These are phyloP conservation scores for Saturnispora zaruensis DNA, from an alignment of 805 yeast species.

Conservation along the genomic window DNA sequence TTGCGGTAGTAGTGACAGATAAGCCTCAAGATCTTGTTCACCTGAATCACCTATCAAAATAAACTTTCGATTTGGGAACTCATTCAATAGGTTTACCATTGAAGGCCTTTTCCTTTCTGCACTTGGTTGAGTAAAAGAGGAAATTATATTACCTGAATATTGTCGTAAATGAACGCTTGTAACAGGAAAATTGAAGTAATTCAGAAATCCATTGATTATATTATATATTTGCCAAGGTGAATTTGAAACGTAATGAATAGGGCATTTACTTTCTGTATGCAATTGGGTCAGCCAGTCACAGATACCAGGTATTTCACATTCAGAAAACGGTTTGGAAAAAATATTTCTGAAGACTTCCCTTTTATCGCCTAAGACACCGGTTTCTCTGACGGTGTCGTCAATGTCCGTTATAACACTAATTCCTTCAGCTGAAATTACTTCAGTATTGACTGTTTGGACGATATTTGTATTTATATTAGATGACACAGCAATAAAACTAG, in stretches of 20 bases:
- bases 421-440: constrained; percentile 38
- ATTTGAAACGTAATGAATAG: constrained; percentile 88
- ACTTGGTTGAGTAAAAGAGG: constrained; percentile 80
- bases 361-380: constrained; percentile 87
- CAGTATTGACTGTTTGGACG: constrained; percentile 37
- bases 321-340: constrained; percentile 53
- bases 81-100: constrained; percentile 52
- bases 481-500: constrained; percentile 47
- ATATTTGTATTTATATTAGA: constrained; percentile 40
- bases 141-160: constrained; percentile 73
- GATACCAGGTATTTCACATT: constrained; percentile 70
- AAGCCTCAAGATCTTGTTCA: constrained; percentile 90
- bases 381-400: constrained; percentile 86
- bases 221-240: constrained; percentile 86
- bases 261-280: constrained; percentile 32
- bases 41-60: constrained; percentile 92
- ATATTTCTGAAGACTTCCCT: constrained; percentile 74
- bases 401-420: constrained; percentile 79
- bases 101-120: constrained; percentile 69
- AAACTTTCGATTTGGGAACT: constrained; percentile 72
- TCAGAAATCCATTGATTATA: constrained; percentile 49
- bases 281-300: constrained; percentile 62
- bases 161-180: constrained; percentile 86
- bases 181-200: constrained; percentile 49
- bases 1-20: constrained; percentile 53